Evolutionary conservation across 1,284 basidiomycete genomes (phyloP).

Genomic region (Schizophyllum commune): DNA sequence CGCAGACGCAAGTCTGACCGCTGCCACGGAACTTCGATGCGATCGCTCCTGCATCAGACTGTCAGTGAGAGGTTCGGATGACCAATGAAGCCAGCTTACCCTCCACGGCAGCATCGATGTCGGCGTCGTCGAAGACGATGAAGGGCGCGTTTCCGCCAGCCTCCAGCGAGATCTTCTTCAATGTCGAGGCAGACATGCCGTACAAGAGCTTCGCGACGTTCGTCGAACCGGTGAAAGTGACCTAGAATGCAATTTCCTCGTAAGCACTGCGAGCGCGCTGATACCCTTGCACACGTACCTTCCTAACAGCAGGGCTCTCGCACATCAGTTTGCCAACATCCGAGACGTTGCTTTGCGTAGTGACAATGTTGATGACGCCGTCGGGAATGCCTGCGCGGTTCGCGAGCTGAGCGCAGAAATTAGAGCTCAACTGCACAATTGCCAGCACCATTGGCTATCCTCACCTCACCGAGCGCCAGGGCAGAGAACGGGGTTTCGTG

Average conservation of each 20-base stretch:
- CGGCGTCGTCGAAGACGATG: slow-evolving; percentile 96
- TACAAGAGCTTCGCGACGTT: slow-evolving; percentile 88
- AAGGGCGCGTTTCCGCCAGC: slow-evolving; percentile 90
- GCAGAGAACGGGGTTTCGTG: slow-evolving; percentile 94
- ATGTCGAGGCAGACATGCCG: slow-evolving; percentile 72
- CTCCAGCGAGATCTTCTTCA: slow-evolving; percentile 93
- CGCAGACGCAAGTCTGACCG: slow-evolving; percentile 89
- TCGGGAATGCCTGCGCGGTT: slow-evolving; percentile 87
- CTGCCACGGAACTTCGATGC: slow-evolving; percentile 87
- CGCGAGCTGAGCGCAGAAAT: slow-evolving; percentile 51
- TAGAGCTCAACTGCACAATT: background rate
- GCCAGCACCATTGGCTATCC: background rate
- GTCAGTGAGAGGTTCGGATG: background rate
- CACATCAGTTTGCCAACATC: slow-evolving; percentile 83
- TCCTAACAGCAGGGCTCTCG: slow-evolving; percentile 68
- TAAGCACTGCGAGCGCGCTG: too few species aligned
- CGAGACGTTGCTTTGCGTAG: slow-evolving; percentile 73
- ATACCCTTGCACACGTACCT: too few species aligned
- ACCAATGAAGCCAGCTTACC: slow-evolving; percentile 28
- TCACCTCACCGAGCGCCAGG: slow-evolving; percentile 78
- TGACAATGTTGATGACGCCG: slow-evolving; percentile 93
- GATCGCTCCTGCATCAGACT: slow-evolving; percentile 52
- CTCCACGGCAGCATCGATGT: slow-evolving; percentile 90
- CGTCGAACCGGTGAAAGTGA: slow-evolving; percentile 87
- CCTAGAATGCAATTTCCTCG: background rate